Base-by-base conservation (phyloP, 495 filamentous ascomycete species). In the Astrothelium macrocarpum region DNA sequence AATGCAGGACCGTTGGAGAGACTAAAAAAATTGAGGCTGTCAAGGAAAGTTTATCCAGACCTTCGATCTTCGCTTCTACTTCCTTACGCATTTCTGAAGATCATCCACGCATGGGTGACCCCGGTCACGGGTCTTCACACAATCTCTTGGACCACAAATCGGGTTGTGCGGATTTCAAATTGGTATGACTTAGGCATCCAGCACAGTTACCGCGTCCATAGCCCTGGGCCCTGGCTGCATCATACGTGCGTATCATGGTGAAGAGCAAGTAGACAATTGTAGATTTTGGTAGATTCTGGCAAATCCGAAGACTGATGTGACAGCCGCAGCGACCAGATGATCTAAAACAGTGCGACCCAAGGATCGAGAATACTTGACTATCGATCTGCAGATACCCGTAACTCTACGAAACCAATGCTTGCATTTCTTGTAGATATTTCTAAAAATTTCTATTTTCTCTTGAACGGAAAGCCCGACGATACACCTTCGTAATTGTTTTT, bases 1-100 rank as follows among this genome's bases (percentile, higher is more conserved):
- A 56, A 56, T 56, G 49, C 49, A 56, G 49, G 49, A 56, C 49
- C 49, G 49, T 56, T 56, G 49, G 9, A 56, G 49, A 29, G 49
- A 56, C 49, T 56, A 56, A 25, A 56, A 56, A 29, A 56, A 56
- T 29, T 20, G 49, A 29, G 25, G 49, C 49, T 26, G 49, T 28
- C 20, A 9, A 9, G 49, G 49, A 56, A 56, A 56, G 49, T 56
- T 25, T 29, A 56, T 56, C 49, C 25, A 28, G 20, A 9, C 49
- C 20, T 56, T 20, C 12, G 20, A 12, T 11, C 20, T 23, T 5
- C 5, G 45, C 10, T 56, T 56, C 25, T 56, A 9, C 49, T 56
- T 56, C 49, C 49, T 28, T 56, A 20, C 25, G 49, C 16, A 26
- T 29, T 29, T 56, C 49, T n/a, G 49, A 16, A 29, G 7, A 56